Conservation (phyloP, 768 basidiomycete genomes). For the Boletus subparvulus region DNA sequence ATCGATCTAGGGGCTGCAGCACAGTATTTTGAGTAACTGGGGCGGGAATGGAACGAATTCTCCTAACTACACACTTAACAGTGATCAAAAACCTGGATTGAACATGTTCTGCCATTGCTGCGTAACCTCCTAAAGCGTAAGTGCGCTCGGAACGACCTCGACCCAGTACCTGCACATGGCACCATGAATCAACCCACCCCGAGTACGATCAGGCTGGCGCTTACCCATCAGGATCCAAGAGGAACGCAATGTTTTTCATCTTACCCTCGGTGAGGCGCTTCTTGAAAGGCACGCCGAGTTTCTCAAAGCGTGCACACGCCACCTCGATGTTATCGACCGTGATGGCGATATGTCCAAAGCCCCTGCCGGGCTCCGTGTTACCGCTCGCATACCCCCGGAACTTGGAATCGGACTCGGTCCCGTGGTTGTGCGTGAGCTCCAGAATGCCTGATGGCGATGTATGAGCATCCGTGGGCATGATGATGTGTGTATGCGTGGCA, state of each 20-base stretch:
- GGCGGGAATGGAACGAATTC: background rate
- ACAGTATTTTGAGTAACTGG: background rate
- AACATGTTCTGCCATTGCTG: background rate
- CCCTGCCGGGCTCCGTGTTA: constrained; percentile 76
- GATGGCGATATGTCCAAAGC: constrained; percentile 88
- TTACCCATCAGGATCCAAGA: constrained; percentile 82
- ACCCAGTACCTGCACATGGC: constrained; percentile 53
- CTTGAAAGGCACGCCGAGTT: constrained; percentile 79
- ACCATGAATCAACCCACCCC: background rate
- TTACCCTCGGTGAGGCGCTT: constrained; percentile 83
- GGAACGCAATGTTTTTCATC: constrained; percentile 84
- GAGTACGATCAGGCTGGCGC: background rate
- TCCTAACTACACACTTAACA: background rate
- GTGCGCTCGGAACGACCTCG: constrained; percentile 46
- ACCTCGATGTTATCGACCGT: constrained; percentile 78
- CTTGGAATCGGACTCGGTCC: constrained; percentile 74
- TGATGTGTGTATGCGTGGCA: background rate
- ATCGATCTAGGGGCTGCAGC: too few relatives aligned
- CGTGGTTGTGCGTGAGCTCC: constrained; percentile 88
- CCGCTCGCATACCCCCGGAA: constrained; percentile 86
- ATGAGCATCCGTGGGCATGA: background rate
- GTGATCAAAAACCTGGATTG: constrained; percentile 4
- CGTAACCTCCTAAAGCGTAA: constrained; percentile 22
- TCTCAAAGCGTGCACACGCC: constrained; percentile 82
- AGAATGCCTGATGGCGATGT: constrained; percentile 55